Conservation (phyloP, 2,329 filamentous ascomycete genomes). For the Diaporthe vexans region DNA sequence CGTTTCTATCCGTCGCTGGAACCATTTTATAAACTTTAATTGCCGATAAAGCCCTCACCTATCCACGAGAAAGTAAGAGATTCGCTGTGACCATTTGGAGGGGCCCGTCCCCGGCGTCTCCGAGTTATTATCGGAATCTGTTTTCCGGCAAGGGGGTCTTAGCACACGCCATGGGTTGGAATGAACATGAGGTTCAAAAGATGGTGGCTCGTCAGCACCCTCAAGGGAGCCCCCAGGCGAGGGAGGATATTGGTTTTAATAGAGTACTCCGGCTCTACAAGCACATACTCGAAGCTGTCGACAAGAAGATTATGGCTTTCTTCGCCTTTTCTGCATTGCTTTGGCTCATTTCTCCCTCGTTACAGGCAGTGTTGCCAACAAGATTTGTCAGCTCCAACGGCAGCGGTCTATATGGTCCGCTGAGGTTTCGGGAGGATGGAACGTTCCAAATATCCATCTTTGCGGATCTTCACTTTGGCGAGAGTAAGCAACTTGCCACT, state of each 20-base stretch:
- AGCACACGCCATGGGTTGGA: constrained; percentile 7
- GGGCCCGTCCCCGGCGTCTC: too few relatives aligned
- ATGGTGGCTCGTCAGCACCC: constrained; percentile 4
- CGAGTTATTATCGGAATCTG: background rate
- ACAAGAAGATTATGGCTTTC: constrained; percentile 14
- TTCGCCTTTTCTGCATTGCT: constrained; percentile 6
- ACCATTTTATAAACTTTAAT: background rate
- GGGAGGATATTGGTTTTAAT: constrained; percentile 6
- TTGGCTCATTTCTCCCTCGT: constrained; percentile 23
- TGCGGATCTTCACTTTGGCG: constrained; percentile 79
- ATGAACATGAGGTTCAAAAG: constrained; percentile 8
- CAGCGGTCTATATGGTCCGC: constrained; percentile 2
- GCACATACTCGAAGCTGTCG: background rate
- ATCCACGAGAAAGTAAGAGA: background rate
- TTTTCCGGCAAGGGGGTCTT: constrained; percentile 11
- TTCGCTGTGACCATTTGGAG: background rate
- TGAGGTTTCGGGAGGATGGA: constrained; percentile 57
- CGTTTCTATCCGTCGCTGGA: constrained; percentile 3
- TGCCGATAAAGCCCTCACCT: background rate
- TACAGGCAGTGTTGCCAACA: constrained; percentile 18
- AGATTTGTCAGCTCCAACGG: background rate
- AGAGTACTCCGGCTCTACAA: background rate
- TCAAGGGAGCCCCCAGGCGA: constrained; percentile 24
- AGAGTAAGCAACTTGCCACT: constrained; percentile 60
- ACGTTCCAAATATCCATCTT: constrained; percentile 72